Base-by-base conservation (phyloP, 495 filamentous ascomycete genomes). In the Polyplosphaeria fusca region DNA sequence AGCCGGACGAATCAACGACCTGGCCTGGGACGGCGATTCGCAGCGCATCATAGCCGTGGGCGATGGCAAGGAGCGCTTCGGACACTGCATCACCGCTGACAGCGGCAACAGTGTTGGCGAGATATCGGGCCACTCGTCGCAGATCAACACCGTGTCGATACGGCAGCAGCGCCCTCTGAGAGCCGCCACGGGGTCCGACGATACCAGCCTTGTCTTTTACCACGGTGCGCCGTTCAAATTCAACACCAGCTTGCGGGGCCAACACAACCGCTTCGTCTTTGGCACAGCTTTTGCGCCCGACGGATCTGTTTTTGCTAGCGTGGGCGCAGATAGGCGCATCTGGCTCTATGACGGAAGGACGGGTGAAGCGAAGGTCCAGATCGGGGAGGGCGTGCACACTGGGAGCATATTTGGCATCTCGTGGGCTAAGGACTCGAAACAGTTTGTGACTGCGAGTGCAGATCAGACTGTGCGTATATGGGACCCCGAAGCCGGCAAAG, bases 11-110 rank as follows among this genome's bases (percentile, higher is more conserved):
- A 95, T 98, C 70, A 93, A 93, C 68, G 93, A 97, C 68, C 76
- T 98, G 44, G 90, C 92, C 11, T 98, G 93, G 91, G 93, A 97
- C 69, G 94, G 92, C 42, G 93, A 98, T 70, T 91, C 87, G 45
- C 91, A 96, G 74, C 86, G 93, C 22, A 87, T 98, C 47, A 95
- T 96, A 58, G 94, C 92, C 9, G 94, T 97, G 18, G 93, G 93
- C 20, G 86, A 96, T 54, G 93, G 93, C 14, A 91, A 92, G 68
- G 90, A 97, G 71, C 82, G 88, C 47, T 95, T 86, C 71, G 94
- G 93, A 14, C 91, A 92, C 67, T 95, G 88, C 74, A 89, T 97
- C 66, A 95, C 89, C 5, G 92, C 89, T 66, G 94, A 97, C 67
- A 91, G 86, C 67, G 93, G 94, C 59, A 97, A 96, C 74, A 89